Percentiles rank a stretch among this genome's conserved stretches.
phyloP scores from a whole-genome alignment of 805 yeast genomes.

The Pichia eremophila region DNA sequence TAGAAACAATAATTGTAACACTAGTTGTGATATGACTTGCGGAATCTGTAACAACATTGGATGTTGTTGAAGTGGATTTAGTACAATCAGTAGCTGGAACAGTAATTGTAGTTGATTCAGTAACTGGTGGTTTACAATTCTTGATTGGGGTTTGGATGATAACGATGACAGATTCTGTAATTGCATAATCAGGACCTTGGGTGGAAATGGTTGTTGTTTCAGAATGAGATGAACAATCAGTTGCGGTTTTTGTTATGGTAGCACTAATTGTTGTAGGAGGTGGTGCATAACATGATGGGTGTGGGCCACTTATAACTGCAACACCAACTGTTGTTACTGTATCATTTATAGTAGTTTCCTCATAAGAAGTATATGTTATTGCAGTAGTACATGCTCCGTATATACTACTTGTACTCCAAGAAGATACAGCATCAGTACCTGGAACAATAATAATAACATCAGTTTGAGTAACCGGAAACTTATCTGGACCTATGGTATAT shows the following conservation, averaged over 20 bases:
- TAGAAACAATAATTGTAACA: too few relatives aligned
- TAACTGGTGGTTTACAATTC: neutral
- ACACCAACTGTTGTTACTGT: neutral
- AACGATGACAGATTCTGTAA: neutral
- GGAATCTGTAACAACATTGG: neutral
- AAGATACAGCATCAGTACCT: neutral
- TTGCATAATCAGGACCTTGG: neutral
- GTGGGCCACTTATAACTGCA: neutral
- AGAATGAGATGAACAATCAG: neutral
- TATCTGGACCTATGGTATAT: neutral
- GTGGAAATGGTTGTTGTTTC: neutral
- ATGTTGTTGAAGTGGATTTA: neutral
- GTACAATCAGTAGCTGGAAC: constrained; percentile 1
- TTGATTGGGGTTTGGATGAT: neutral
- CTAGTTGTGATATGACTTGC: too few relatives aligned
- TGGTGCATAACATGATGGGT: constrained; percentile 1
- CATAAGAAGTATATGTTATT: neutral
- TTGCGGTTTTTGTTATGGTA: neutral
- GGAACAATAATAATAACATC: constrained; percentile 3
- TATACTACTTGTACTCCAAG: constrained; percentile 1
- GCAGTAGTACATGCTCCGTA: neutral
- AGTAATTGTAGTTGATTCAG: neutral
- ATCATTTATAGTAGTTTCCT: neutral
- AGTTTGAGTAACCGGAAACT: constrained; percentile 1
- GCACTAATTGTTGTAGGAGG: neutral